Evolutionary conservation across 2,329 filamentous ascomycete species (phyloP), one percentile per base, ranked within the genome.

Genomic region (Lecanicillium sp.): DNA sequence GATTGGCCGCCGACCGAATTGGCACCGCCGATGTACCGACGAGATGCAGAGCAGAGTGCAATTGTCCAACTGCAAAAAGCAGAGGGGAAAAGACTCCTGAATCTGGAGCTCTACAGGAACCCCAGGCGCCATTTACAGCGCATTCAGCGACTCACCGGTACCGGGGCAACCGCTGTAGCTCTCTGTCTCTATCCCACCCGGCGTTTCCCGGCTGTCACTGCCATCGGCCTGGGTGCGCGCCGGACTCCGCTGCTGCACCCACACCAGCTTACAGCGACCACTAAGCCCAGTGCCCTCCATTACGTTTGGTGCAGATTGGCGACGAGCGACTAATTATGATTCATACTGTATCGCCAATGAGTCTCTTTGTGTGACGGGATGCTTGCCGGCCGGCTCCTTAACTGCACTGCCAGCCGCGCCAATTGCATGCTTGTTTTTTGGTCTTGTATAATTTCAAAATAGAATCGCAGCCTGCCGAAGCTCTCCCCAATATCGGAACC

Each of bases 121-220:
- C n/a, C n/a, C n/a, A n/a, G n/a, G n/a, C n/a, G n/a, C n/a, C n/a
- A n/a, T n/a, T n/a, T n/a, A n/a, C 14, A 15, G 27, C n/a, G 29
- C 10, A 15, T 40, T 33, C 17, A 37, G 37, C 43, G 8, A 17
- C 5, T 38, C 8, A 19, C 44, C 44, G 49, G 44, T 51, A 44
- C 27, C 49, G 49, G 49, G 43, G 8, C 44, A 44, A 35, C 38
- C 35, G 26, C 30, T 46, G 19, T 12, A 36, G 10, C 14, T 6
- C 26, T 4, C 33, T 27, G 30, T 14, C 23, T 17, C 20, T 15
- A 37, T 23, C 20, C 26, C 30, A 17, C 23, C 49, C 49, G 49
- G 49, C 39, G 39, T 51, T 51, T 51, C 35, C 49, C 49, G 49
- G 32, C 33, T 23, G 12, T 19, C 17, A 15, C 29, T n/a, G 30